Evolutionary conservation across 2,329 filamentous ascomycete species (phyloP).

Genomic region (Lasiodiplodia gonubiensis): DNA sequence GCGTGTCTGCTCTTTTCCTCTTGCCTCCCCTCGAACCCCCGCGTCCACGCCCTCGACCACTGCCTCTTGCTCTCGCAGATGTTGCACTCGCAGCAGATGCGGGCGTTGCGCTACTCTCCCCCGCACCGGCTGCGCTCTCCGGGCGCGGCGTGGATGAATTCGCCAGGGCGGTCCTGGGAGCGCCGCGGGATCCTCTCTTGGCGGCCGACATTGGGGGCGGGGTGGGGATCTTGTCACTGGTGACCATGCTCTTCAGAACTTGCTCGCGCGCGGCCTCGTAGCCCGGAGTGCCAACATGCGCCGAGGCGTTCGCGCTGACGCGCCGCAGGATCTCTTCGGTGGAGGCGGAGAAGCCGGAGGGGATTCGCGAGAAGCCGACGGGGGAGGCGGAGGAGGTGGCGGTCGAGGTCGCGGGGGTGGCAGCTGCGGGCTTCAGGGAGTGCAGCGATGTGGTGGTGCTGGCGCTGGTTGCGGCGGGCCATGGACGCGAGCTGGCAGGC

Average conservation of each 20-base stretch:
- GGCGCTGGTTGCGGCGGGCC: conserved; percentile 21
- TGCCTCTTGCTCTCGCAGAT: conserved; percentile 43
- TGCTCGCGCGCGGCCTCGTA: conserved; percentile 55
- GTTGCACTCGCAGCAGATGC: conserved; percentile 33
- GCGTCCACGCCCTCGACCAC: conserved; percentile 46
- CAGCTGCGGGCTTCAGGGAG: conserved; percentile 15
- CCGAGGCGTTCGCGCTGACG: conserved; percentile 43
- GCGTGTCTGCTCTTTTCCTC: conserved; percentile 47
- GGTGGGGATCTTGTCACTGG: conserved; percentile 50
- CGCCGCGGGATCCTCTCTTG: conserved; percentile 41
- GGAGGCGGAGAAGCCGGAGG: conserved; percentile 42
- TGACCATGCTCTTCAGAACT: conserved; percentile 53
- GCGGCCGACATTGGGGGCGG: conserved; percentile 41
- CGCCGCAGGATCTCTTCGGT: conserved; percentile 51
- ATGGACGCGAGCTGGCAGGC: conserved; percentile 6
- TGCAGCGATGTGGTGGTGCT: conserved; percentile 2
- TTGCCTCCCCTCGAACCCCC: conserved; percentile 47
- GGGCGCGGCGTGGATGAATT: conserved; percentile 42
- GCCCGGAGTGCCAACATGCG: conserved; percentile 43
- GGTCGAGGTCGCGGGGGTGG: conserved; percentile 14
- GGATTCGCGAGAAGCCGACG: conserved; percentile 7
- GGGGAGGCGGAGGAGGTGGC: conserved; percentile 1
- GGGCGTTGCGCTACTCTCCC: conserved; percentile 30
- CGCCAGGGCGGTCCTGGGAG: neutral
- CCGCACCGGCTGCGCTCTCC: conserved; percentile 40